Conservation (phyloP, 805 yeast species). For the Yarrowia phangngaensis region DNA sequence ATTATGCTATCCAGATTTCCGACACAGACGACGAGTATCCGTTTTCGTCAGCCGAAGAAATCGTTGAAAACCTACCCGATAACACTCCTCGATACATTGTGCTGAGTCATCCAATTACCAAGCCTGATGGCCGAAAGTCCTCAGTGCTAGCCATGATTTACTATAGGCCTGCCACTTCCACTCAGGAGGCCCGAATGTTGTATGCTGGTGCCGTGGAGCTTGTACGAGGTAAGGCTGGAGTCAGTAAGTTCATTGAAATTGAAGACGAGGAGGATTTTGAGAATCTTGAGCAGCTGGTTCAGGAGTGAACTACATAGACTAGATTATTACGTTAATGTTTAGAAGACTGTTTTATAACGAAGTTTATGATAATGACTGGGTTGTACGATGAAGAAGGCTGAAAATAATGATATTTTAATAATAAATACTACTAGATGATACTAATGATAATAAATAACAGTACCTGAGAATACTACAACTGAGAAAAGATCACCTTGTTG, state of each 20-base stretch:
- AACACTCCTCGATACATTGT: constrained; percentile 73
- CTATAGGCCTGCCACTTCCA: constrained; percentile 84
- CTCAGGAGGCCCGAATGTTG: constrained; percentile 76
- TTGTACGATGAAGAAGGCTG: too few species aligned
- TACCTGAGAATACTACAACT: background rate
- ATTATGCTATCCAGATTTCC: constrained; percentile 12
- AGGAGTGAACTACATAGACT: too few species aligned
- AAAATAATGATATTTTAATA: background rate
- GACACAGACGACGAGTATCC: constrained; percentile 47
- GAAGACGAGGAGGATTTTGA: constrained; percentile 70
- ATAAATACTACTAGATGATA: background rate
- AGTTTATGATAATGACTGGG: background rate
- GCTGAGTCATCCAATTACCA: constrained; percentile 68
- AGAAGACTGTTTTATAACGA: too few species aligned
- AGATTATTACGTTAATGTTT: too few species aligned
- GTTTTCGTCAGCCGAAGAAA: constrained; percentile 52
- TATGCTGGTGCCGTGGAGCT: constrained; percentile 88
- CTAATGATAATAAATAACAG: background rate
- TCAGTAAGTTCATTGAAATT: constrained; percentile 57
- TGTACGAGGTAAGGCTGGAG: constrained; percentile 74
- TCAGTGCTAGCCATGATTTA: constrained; percentile 77
- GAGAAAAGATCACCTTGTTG: constrained; percentile 13
- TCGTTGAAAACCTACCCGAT: constrained; percentile 75
- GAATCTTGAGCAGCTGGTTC: constrained; percentile 44
- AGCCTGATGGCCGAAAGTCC: constrained; percentile 66